phyloP scores from a whole-genome alignment of 495 filamentous ascomycete genomes.

The Tuber umbilicatum region DNA sequence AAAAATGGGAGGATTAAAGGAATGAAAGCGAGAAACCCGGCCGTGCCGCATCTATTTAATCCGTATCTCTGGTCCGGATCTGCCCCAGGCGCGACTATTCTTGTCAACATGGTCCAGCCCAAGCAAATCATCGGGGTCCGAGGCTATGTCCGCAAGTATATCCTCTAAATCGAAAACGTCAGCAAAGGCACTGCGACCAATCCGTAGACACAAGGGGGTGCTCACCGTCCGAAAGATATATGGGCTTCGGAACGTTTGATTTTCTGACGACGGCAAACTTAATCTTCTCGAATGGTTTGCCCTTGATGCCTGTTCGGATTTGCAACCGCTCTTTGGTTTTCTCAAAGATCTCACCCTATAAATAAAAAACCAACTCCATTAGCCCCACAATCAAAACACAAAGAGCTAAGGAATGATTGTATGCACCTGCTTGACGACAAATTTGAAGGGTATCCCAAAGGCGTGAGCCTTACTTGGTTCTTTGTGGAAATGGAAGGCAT shows the following conservation, averaged over 20 bases:
- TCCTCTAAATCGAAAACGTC: conserved; percentile 56
- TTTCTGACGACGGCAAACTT: conserved; percentile 82
- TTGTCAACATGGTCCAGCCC: conserved; percentile 89
- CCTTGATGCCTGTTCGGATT: conserved; percentile 86
- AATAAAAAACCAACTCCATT: conserved; percentile 13
- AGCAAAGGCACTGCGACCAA: conserved; percentile 20
- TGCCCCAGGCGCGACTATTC: conserved; percentile 36
- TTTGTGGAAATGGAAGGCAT: conserved; percentile 83
- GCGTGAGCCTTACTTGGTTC: conserved; percentile 65
- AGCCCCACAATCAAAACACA: conserved; percentile 12
- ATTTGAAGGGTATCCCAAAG: conserved; percentile 79
- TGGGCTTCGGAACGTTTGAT: conserved; percentile 61
- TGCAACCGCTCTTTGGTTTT: conserved; percentile 87
- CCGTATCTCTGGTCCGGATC: conserved; percentile 36
- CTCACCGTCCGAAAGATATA: conserved; percentile 84
- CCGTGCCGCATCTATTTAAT: conserved; percentile 35
- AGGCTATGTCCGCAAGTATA: conserved; percentile 66
- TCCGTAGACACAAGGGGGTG: conserved; percentile 7
- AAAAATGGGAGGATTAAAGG: conserved; percentile 7
- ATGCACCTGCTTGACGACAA: conserved; percentile 75
- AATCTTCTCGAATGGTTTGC: conserved; percentile 97
- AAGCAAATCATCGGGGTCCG: conserved; percentile 66
- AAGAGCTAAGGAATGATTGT: background rate
- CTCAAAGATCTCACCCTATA: conserved; percentile 72
- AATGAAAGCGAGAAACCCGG: conserved; percentile 7